Conservation (phyloP, 2,329 filamentous ascomycete genomes). For the Paracorniculantispora psalliotae region DNA sequence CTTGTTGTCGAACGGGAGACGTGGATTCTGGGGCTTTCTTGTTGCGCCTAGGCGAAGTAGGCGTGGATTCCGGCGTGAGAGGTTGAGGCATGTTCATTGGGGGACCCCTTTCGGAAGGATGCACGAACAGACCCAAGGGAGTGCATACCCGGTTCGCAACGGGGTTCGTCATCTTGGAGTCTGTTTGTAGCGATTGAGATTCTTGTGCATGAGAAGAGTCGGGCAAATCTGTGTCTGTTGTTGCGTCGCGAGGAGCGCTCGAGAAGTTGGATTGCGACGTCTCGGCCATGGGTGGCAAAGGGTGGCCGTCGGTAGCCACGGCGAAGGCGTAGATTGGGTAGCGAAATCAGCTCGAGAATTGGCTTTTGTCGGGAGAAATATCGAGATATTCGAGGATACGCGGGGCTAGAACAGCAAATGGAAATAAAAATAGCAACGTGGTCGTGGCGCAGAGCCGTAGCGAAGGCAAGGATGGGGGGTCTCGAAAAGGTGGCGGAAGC, state of each 20-base stretch:
- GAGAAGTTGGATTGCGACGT: background rate
- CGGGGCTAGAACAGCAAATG: background rate
- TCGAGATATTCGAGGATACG: background rate
- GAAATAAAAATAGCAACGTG: background rate
- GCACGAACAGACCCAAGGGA: constrained; percentile 18
- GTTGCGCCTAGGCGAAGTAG: background rate
- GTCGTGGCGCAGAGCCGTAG: constrained; percentile 1
- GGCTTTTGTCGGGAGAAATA: background rate
- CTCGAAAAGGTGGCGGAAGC: constrained; percentile 4
- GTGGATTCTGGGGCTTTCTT: background rate
- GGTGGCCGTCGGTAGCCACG: constrained; percentile 1
- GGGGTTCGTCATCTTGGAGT: constrained; percentile 8
- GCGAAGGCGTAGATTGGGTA: background rate
- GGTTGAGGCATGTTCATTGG: constrained; percentile 9
- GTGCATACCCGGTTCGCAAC: constrained; percentile 19
- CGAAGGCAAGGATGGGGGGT: background rate
- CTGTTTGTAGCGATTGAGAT: background rate
- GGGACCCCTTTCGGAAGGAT: constrained; percentile 8
- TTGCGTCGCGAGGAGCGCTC: background rate
- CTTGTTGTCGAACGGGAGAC: background rate
- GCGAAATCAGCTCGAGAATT: background rate
- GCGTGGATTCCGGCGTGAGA: constrained; percentile 12
- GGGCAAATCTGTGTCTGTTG: background rate
- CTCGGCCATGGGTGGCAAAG: constrained; percentile 1
- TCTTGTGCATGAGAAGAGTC: background rate